A percentile compares a stretch with the other conserved stretches of the same genome.
phyloP scores from a whole-genome alignment of 2,329 filamentous ascomycete genomes.

The Paecilomyces fulvus region DNA sequence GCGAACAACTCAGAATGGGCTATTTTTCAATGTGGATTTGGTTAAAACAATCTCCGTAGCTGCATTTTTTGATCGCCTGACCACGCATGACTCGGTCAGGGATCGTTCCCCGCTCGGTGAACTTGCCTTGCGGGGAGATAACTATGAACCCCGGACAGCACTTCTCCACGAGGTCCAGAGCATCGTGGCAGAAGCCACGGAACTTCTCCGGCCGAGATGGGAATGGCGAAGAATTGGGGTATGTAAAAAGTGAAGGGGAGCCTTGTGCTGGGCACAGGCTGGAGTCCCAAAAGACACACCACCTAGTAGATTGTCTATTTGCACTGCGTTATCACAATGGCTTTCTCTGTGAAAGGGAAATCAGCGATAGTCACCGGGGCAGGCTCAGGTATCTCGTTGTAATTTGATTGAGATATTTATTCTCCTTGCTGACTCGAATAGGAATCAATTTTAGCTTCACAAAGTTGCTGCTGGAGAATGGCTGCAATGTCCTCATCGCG shows the following conservation, averaged over 20 bases:
- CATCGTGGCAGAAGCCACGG: background rate
- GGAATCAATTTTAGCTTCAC: constrained; percentile 41
- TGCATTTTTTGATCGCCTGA: background rate
- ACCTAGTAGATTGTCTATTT: background rate
- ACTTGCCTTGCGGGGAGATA: background rate
- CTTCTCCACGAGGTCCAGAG: background rate
- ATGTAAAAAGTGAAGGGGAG: background rate
- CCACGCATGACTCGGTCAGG: background rate
- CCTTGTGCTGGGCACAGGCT: background rate
- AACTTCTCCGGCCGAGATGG: background rate
- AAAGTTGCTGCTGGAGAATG: constrained; percentile 34
- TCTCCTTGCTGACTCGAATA: constrained; percentile 9
- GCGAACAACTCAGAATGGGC: background rate
- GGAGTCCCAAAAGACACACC: background rate
- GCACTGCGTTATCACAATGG: constrained; percentile 17
- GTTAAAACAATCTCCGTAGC: background rate
- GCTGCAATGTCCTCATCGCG: constrained; percentile 40
- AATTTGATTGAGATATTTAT: constrained; percentile 3
- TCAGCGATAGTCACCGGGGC: constrained; percentile 49
- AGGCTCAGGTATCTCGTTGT: constrained; percentile 38
- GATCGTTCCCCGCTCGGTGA: constrained; percentile 1
- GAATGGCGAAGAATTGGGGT: background rate
- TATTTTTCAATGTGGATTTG: background rate
- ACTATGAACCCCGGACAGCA: background rate
- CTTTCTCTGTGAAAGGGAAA: constrained; percentile 35